Evolutionary conservation across 208 protist species (phyloP), one percentile per base, ranked within the genome.

Genomic region (Leishmania braziliensis): DNA sequence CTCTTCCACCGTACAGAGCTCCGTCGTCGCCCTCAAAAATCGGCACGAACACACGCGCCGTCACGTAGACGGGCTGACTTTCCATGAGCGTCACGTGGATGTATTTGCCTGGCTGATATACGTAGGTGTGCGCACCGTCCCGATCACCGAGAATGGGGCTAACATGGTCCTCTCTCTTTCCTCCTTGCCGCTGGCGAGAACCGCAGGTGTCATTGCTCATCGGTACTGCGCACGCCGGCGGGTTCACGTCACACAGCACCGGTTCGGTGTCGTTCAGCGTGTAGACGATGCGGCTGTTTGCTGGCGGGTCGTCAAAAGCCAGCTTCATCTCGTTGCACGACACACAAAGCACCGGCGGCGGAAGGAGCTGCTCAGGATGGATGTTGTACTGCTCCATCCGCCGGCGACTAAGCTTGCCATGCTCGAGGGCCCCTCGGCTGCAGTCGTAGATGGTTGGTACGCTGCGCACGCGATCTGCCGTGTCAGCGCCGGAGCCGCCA

Each of bases 201-300:
- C 70, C 46, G 23, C 43, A 16, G 14, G 10, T 46, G 66, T 53
- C 63, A 48, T 74, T 48, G 29, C 62, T 12, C n/a, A 79, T 58
- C 3, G 69, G 76, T 50, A 78, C 88, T 29, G 88, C 84, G 43
- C 88, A 92, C 50, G 88, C 90, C 4, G 89, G 87, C 33, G 90
- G 84, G 80, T 80, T 71, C 18, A 94, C 87, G 62, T 95, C 91
- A 36, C 77, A 88, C 46, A 92, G 69, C 50, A 83, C 86, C 2
- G 93, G 93, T 84, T 97, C 91, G 4, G 83, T 92, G 76, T 88
- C 77, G 81, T 95, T 93, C 23, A 97, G 78, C 5, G 93, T 97
- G 90, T 97, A 97, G 36, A 88, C 91, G 58, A 97, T 91, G 53
- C 90, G 76, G 33, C 85, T 82, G 56, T 91, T 88, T 48, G 86